These are phyloP conservation scores for Pyrrhoderma noxium DNA, from an alignment of 1,284 basidiomycete genomes.

Conservation along the genomic window DNA sequence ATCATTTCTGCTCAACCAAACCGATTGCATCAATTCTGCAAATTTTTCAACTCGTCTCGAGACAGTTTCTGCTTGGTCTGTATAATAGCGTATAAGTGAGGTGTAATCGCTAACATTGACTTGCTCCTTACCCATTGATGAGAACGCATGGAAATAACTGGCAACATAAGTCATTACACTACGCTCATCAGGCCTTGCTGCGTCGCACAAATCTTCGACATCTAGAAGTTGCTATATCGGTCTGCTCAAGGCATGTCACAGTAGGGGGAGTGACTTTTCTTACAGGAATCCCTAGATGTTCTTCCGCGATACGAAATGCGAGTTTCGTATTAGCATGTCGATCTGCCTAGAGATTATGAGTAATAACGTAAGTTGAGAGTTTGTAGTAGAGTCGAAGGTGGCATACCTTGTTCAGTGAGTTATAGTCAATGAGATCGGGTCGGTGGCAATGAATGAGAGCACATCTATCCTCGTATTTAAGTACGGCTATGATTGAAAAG, in stretches of 20 bases:
- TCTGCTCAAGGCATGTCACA: slow-evolving; percentile 4
- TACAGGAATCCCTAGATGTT: slow-evolving; percentile 85
- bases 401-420: slow-evolving; percentile 70
- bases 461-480: slow-evolving; percentile 50
- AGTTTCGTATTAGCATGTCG: slow-evolving; percentile 75
- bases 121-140: slow-evolving; percentile 73
- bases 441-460: slow-evolving; percentile 96
- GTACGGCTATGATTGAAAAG: slow-evolving; percentile 1
- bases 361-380: slow-evolving; percentile 1
- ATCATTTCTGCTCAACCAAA: slow-evolving; percentile 83
- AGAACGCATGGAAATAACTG: slow-evolving; percentile 97
- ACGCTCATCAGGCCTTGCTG: slow-evolving; percentile 83
- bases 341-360: slow-evolving; percentile 43
- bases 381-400: slow-evolving; percentile 4
- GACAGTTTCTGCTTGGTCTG: slow-evolving; percentile 93
- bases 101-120: neutral
- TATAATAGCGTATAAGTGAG: neutral
- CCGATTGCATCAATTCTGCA: slow-evolving; percentile 88
- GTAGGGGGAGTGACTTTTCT: slow-evolving; percentile 26
- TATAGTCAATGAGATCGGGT: slow-evolving; percentile 88
- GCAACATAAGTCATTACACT: slow-evolving; percentile 96
- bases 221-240: slow-evolving; percentile 79
- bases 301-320: slow-evolving; percentile 82
- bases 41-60: slow-evolving; percentile 93
- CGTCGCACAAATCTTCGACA: slow-evolving; percentile 94